phyloP scores from a whole-genome alignment of 805 yeast species.

The Hanseniaspora taiwanica region DNA sequence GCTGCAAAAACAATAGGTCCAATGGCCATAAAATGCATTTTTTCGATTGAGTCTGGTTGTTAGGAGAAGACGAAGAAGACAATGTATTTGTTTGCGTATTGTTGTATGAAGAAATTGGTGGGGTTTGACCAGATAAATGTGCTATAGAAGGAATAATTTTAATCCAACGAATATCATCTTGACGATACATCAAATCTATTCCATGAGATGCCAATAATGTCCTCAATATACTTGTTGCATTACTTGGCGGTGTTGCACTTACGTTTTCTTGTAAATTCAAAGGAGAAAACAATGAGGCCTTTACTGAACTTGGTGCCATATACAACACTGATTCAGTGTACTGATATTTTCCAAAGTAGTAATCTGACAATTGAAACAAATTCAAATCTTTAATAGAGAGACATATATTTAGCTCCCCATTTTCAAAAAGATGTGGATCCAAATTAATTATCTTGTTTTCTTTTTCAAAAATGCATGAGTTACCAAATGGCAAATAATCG shows the following conservation, averaged over 20 bases:
- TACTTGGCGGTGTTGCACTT: constrained; percentile 29
- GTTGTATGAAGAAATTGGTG: constrained; percentile 41
- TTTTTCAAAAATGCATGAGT: constrained; percentile 25
- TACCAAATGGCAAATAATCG: constrained; percentile 37
- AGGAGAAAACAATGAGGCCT: constrained; percentile 28
- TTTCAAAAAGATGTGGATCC: constrained; percentile 35
- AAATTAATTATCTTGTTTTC: constrained; percentile 25
- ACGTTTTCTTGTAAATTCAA: constrained; percentile 23
- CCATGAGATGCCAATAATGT: constrained; percentile 29
- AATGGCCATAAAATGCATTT: constrained; percentile 65
- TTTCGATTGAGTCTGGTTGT: no score
- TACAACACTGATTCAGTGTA: constrained; percentile 26
- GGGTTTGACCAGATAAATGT: constrained; percentile 57
- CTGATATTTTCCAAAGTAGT: constrained; percentile 17
- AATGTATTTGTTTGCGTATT: no score
- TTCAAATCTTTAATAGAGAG: constrained; percentile 21
- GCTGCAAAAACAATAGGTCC: constrained; percentile 48
- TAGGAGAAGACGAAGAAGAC: no score
- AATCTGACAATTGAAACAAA: constrained; percentile 23
- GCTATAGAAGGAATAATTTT: constrained; percentile 53
- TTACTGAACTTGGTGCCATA: constrained; percentile 42
- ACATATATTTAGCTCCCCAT: constrained; percentile 31
- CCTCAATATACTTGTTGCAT: constrained; percentile 24
- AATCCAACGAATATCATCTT: constrained; percentile 39
- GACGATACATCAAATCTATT: constrained; percentile 12